These are phyloP conservation scores for Sugiyamaella smithiae DNA, from an alignment of 805 yeast genomes.

Conservation along the genomic window DNA sequence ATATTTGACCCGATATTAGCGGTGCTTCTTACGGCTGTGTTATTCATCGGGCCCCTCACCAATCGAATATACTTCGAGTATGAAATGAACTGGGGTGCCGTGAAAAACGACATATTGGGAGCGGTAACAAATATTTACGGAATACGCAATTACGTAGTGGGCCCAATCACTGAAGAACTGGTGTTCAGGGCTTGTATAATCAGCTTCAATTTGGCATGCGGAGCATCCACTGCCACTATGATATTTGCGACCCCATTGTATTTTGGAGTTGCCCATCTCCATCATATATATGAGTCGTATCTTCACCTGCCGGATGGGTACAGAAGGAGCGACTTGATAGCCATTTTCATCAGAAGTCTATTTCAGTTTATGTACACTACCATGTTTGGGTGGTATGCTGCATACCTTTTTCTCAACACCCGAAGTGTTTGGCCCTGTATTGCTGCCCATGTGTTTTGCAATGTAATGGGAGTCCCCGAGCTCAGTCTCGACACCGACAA, in stretches of 20 bases:
- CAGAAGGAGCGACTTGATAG: slow-evolving; percentile 17
- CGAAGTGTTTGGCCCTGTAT: slow-evolving; percentile 56
- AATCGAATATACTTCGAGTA: slow-evolving; percentile 33
- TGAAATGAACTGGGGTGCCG: slow-evolving; percentile 16
- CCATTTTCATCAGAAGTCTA: slow-evolving; percentile 38
- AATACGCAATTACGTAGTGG: slow-evolving; percentile 58
- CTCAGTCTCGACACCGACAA: slow-evolving; percentile 14
- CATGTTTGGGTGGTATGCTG: slow-evolving; percentile 67
- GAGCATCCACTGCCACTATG: slow-evolving; percentile 24
- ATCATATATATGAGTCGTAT: slow-evolving; percentile 60
- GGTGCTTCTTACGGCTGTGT: slow-evolving; percentile 36
- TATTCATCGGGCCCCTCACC: slow-evolving; percentile 50
- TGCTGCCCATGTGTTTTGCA: slow-evolving; percentile 64
- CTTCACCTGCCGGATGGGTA: slow-evolving; percentile 17
- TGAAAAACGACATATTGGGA: slow-evolving; percentile 23
- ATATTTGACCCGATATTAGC: slow-evolving; percentile 24
- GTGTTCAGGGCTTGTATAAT: slow-evolving; percentile 55
- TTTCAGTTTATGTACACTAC: slow-evolving; percentile 66
- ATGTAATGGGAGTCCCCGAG: slow-evolving; percentile 65
- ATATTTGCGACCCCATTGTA: slow-evolving; percentile 53
- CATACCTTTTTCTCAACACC: slow-evolving; percentile 51
- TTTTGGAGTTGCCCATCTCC: slow-evolving; percentile 77
- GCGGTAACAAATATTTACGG: slow-evolving; percentile 39
- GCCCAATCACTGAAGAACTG: slow-evolving; percentile 78
- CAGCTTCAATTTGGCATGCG: slow-evolving; percentile 29